phyloP scores from a whole-genome alignment of 1,284 basidiomycete genomes.

The Rhodotorula sp. region DNA sequence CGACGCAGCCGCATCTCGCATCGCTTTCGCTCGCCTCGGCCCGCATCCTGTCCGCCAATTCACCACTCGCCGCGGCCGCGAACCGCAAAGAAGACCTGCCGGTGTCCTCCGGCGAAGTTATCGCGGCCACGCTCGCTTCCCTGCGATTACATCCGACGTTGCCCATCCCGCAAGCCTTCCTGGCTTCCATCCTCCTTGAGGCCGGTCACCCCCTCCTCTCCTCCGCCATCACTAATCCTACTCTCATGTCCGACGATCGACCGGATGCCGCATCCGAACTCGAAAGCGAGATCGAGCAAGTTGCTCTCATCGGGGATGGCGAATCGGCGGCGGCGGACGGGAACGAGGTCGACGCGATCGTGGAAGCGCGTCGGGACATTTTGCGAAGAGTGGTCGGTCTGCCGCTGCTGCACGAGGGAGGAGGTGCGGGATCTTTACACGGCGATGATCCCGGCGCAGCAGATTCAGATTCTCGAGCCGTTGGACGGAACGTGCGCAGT shows the following conservation, averaged over 20 bases:
- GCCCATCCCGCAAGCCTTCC: conserved; percentile 1
- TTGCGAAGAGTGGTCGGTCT: not conserved
- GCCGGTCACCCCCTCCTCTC: not conserved
- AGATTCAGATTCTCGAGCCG: not conserved
- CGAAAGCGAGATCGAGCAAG: not conserved
- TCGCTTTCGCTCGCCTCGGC: conserved; percentile 14
- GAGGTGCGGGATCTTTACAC: not conserved
- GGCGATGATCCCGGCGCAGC: not conserved
- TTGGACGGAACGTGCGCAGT: not conserved
- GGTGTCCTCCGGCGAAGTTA: not conserved
- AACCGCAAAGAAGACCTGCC: not conserved
- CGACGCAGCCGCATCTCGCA: conserved; percentile 13
- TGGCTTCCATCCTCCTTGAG: not conserved
- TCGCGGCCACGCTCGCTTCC: conserved; percentile 11
- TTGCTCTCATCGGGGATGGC: not conserved
- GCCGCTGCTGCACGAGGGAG: not conserved
- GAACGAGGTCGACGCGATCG: not conserved
- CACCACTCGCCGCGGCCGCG: not conserved
- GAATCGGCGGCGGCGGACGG: not conserved
- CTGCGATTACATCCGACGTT: conserved; percentile 10
- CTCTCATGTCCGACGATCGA: not conserved
- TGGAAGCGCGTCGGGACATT: not conserved
- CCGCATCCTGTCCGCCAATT: conserved; percentile 16
- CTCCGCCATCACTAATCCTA: not conserved
- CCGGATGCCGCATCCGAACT: not conserved